A percentile compares a stretch with the other conserved stretches of the same genome.
Evolutionary conservation across 805 yeast species (phyloP).

Genomic region (Grigorovia jiainica): DNA sequence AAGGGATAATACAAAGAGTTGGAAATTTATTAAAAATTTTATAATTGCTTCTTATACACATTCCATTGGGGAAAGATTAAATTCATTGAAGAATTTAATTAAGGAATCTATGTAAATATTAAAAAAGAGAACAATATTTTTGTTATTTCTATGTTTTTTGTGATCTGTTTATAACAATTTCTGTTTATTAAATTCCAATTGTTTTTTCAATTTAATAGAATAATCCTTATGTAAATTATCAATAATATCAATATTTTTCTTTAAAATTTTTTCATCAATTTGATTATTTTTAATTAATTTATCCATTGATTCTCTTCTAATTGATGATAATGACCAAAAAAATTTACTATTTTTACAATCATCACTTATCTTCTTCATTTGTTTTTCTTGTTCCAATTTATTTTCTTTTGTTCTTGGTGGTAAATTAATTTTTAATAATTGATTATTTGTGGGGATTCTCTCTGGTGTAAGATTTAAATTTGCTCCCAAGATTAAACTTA

Average conservation of each 20-base stretch:
- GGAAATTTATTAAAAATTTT: constrained; percentile 77
- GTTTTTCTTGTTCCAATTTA: constrained; percentile 44
- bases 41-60: constrained; percentile 78
- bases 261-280: constrained; percentile 38
- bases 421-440: constrained; percentile 59
- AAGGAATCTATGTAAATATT: constrained; percentile 17
- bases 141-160: neutral
- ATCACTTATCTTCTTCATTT: constrained; percentile 59
- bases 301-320: constrained; percentile 51
- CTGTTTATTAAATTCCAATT: constrained; percentile 48
- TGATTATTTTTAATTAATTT: constrained; percentile 40
- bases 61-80: constrained; percentile 59
- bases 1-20: constrained; percentile 59
- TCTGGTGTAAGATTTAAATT: constrained; percentile 74
- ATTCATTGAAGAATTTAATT: constrained; percentile 46
- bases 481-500: constrained; percentile 60
- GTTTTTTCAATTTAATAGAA: constrained; percentile 45
- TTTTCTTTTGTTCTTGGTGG: constrained; percentile 69
- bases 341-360: constrained; percentile 44
- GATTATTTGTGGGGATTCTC: constrained; percentile 59
- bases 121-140: neutral
- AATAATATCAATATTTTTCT: constrained; percentile 46
- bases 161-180: constrained; percentile 6
- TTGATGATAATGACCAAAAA: constrained; percentile 42
- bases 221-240: constrained; percentile 65